Base-by-base conservation (phyloP, 805 yeast species). In the Wickerhamiella bombiphila region DNA sequence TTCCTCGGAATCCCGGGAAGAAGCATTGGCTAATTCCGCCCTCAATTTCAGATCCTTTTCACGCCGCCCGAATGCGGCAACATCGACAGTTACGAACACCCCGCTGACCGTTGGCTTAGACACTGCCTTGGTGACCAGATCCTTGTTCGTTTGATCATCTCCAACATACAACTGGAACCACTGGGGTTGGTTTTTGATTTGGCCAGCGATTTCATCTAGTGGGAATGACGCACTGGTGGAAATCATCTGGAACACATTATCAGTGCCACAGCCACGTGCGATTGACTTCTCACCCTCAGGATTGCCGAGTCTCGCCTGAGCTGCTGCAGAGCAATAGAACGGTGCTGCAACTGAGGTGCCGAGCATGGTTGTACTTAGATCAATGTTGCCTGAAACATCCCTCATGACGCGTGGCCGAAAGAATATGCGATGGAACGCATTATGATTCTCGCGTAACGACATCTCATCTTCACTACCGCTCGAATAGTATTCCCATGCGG, bases 401-500 rank as follows among this genome's bases (percentile, higher is more conserved):
- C 82, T 81, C 38, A 85, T 61, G n/a, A 86, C 68, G 39, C 73
- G 66, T 14, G 96, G 96, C 48, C 77, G 74, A 64, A 86, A 86
- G 60, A 79, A 83, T 37, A 85, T 72, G 20, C 93, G 63, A 51
- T 80, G 93, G 60, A 72, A 86, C 3, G 94, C 91, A 36, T 72
- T 66, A 55, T 83, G 95, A 60, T 86, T 86, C 52, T 85, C 94
- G 49, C 96, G 69, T 51, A 80, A 55, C 2, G 94, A 69, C 45
- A 86, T 71, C 60, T 86, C 96, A 56, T 86, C 96, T 57, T 86
- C 95, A 15, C 93, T 69, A 8, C 86, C 96, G 21, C 83, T 72
- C 4, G 91, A 78, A 54, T 86, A 86, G 57, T 86, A 86, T 4
- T 91, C 88, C 88, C 95, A 80, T 0, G 88, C 95, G 26, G 70